Evolutionary conservation across 108 stramenopile genomes (phyloP).

Genomic region (Aurantiochytrium sp.): DNA sequence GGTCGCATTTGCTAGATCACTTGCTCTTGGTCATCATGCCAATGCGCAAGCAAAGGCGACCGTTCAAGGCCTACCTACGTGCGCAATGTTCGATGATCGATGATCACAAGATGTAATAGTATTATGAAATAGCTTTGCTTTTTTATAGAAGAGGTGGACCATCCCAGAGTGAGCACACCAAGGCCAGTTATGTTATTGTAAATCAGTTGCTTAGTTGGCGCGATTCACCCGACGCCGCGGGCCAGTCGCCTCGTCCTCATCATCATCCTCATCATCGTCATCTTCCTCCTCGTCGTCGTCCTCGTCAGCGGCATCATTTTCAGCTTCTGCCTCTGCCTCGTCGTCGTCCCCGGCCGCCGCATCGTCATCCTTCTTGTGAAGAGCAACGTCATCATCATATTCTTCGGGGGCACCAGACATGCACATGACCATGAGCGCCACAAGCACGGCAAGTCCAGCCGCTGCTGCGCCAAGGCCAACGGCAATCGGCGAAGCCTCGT

Average conservation of each 20-base stretch:
- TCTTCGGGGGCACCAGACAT: neutral
- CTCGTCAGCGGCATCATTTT: neutral
- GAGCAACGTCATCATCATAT: neutral
- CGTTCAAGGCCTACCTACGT: too few species aligned
- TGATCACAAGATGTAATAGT: too few species aligned
- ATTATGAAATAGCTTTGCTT: too few species aligned
- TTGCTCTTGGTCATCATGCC: too few species aligned
- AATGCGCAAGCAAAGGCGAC: too few species aligned
- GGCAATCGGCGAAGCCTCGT: neutral
- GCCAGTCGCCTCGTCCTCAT: constrained; percentile 11
- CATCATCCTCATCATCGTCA: constrained; percentile 19
- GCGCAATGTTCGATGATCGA: too few species aligned
- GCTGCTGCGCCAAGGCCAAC: neutral
- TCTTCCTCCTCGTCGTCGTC: constrained; percentile 24
- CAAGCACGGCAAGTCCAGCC: neutral
- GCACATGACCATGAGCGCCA: neutral
- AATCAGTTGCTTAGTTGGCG: neutral
- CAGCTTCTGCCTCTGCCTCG: neutral
- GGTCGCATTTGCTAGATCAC: too few species aligned
- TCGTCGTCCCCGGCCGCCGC: neutral
- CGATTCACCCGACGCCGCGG: neutral
- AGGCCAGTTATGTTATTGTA: neutral
- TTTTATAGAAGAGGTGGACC: too few species aligned
- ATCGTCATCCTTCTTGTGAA: constrained; percentile 19
- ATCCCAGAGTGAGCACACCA: neutral